A percentile compares a stretch with the other conserved stretches of the same genome.
Conservation (phyloP, 1,284 basidiomycete genomes). For the Heimioporus retisporus region DNA sequence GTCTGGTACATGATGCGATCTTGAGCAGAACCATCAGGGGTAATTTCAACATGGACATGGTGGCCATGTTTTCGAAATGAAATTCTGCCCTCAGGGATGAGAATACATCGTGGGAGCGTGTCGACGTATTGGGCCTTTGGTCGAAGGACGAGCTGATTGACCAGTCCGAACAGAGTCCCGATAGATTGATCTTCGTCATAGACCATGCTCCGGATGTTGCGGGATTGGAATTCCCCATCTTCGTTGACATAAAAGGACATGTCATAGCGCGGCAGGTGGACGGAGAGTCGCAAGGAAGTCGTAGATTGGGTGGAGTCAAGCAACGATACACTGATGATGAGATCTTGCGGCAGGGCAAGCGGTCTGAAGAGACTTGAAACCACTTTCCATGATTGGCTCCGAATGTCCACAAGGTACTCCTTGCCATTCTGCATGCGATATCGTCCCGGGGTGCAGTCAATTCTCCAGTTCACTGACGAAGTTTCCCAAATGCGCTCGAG, state of each 20-base stretch:
- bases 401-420: not conserved
- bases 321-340: not conserved
- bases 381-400: not conserved
- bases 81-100: slow-evolving; percentile 53
- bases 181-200: slow-evolving; percentile 38
- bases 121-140: slow-evolving; percentile 20
- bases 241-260: slow-evolving; percentile 28
- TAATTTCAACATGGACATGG: slow-evolving; percentile 38
- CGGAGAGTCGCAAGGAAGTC: not conserved
- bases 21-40: slow-evolving; percentile 12
- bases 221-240: slow-evolving; percentile 40
- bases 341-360: not conserved
- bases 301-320: not conserved
- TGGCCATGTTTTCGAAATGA: slow-evolving; percentile 32
- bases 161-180: slow-evolving; percentile 43
- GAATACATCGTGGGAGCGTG: slow-evolving; percentile 37
- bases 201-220: slow-evolving; percentile 30
- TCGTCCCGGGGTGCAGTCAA: not conserved
- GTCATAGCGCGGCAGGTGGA: not conserved
- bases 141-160: too few relatives aligned
- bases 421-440: not conserved
- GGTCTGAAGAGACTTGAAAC: not conserved
- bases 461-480: not conserved
- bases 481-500: not conserved
- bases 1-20: slow-evolving; percentile 39